These are phyloP conservation scores for Saccharomyces kudriavzevii DNA, from an alignment of 805 yeast genomes.

Conservation along the genomic window DNA sequence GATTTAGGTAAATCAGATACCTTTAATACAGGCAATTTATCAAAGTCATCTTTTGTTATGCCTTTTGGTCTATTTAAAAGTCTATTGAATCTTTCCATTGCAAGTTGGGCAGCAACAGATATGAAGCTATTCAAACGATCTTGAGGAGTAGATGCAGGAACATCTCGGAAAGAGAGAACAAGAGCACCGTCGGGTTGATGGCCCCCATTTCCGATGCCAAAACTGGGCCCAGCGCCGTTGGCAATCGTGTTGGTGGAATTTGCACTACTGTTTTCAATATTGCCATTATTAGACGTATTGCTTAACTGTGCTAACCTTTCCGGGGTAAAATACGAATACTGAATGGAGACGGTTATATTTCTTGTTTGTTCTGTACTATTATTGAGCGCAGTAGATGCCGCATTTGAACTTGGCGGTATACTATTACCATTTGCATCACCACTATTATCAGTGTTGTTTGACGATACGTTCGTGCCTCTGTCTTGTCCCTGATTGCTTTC, in stretches of 20 bases:
- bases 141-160: conserved; percentile 51
- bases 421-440: neutral
- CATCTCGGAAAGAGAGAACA: conserved; percentile 59
- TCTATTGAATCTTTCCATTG: conserved; percentile 52
- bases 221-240: conserved; percentile 23
- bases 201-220: conserved; percentile 2
- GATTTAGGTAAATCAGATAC: conserved; percentile 27
- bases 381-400: neutral
- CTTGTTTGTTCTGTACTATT: conserved; percentile 11
- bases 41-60: conserved; percentile 45
- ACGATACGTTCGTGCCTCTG: neutral
- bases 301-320: conserved; percentile 6
- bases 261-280: neutral
- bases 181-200: conserved; percentile 40
- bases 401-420: neutral
- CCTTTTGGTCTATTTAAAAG: conserved; percentile 45
- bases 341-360: conserved; percentile 26
- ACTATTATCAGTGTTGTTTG: neutral
- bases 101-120: conserved; percentile 61
- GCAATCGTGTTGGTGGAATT: neutral
- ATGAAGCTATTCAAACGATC: conserved; percentile 52
- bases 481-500: neutral
- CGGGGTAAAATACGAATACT: conserved; percentile 22
- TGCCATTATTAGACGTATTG: neutral
- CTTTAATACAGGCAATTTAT: conserved; percentile 37